phyloP scores from a whole-genome alignment of 129 eudicot genomes.

The Silybum marianum region DNA sequence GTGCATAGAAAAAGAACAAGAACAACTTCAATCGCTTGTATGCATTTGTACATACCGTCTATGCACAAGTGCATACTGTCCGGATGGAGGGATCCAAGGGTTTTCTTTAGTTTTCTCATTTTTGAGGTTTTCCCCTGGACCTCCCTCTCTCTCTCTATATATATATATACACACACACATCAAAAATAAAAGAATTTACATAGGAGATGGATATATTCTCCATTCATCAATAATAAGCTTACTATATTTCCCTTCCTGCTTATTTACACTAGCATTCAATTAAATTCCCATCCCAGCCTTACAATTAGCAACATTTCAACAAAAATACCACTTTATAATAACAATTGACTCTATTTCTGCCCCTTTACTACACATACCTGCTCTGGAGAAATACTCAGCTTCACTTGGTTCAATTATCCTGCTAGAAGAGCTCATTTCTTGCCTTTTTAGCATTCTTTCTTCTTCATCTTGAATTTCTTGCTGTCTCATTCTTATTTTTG shows the following conservation, averaged over 20 bases:
- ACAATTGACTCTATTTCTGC: background rate
- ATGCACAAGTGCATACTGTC: too few species aligned
- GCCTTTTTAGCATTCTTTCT: constrained; percentile 54
- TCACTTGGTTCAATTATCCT: constrained; percentile 40
- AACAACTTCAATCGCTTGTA: too few species aligned
- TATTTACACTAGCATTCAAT: background rate
- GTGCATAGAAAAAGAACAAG: too few species aligned
- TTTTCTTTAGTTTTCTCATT: too few species aligned
- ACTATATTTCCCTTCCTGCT: background rate
- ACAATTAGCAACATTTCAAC: background rate
- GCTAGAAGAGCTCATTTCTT: constrained; percentile 50
- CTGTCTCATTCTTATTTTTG: constrained; percentile 96
- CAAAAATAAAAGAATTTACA: background rate
- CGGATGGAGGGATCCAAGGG: too few species aligned
- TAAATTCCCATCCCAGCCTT: background rate
- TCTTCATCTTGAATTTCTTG: constrained; percentile 86
- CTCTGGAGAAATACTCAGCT: constrained; percentile 51
- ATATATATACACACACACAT: too few species aligned
- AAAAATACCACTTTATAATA: background rate
- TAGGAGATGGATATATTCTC: background rate
- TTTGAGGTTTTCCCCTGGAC: too few species aligned
- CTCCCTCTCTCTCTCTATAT: too few species aligned
- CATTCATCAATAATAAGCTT: background rate
- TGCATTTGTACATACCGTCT: too few species aligned
- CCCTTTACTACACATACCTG: constrained; percentile 40